Evolutionary conservation across 2,329 filamentous ascomycete species (phyloP).

Genomic region (Xylaria sp.): DNA sequence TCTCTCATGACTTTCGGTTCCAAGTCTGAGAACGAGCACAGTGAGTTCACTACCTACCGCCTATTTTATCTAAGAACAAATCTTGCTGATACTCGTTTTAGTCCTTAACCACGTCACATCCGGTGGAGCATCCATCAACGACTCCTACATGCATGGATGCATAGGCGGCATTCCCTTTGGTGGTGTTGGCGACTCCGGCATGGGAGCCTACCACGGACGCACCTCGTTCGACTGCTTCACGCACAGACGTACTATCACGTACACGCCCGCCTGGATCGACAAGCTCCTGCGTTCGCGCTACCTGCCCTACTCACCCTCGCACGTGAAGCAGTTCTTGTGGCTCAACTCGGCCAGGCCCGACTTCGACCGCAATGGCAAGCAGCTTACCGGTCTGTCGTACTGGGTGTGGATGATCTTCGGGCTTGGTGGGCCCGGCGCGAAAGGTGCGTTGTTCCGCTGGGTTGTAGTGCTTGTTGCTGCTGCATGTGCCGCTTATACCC

Average conservation of each 20-base stretch:
- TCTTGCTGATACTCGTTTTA: constrained; percentile 2
- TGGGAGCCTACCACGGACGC: constrained; percentile 71
- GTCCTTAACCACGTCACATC: constrained; percentile 60
- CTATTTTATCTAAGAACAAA: not conserved
- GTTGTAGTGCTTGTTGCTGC: constrained; percentile 37
- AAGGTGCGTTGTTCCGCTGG: constrained; percentile 51
- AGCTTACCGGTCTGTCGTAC: constrained; percentile 47
- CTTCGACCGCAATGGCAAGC: constrained; percentile 57
- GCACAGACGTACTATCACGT: constrained; percentile 48
- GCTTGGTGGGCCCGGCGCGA: constrained; percentile 45
- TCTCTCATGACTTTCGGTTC: constrained; percentile 81
- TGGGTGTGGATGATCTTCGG: constrained; percentile 48
- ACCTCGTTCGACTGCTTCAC: constrained; percentile 58
- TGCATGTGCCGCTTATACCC: constrained; percentile 31
- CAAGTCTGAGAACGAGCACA: constrained; percentile 68
- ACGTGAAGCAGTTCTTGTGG: constrained; percentile 42
- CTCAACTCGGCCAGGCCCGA: constrained; percentile 46
- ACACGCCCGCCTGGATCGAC: constrained; percentile 64
- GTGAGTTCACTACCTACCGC: constrained; percentile 41
- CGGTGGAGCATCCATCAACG: constrained; percentile 63
- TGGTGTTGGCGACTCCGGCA: constrained; percentile 74
- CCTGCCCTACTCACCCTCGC: constrained; percentile 51
- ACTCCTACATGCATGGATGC: constrained; percentile 62
- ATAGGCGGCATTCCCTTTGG: constrained; percentile 73
- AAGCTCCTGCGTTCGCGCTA: constrained; percentile 61